Base-by-base conservation (phyloP, 768 basidiomycete species). In the Hemileccinum impolitum region DNA sequence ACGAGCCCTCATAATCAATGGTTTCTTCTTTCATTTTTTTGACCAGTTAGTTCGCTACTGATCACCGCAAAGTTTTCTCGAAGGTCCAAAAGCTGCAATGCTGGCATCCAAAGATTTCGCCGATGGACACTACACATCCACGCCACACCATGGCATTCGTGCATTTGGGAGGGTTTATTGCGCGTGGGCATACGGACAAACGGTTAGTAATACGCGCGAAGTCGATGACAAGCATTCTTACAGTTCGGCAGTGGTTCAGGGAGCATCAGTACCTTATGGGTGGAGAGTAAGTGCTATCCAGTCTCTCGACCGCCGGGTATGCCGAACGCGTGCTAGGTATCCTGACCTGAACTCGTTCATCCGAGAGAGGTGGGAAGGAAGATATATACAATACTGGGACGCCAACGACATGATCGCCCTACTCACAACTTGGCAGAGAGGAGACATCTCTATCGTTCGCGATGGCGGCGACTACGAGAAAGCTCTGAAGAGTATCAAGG, bases 121-220 rank as follows among this genome's bases (percentile, higher is more conserved):
- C 0, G 64, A 70, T 40, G 79, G 80, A 0, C 78, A 80, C 54
- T 84, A 82, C 57, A 76, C 64, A 44, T 62, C 67, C 13, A 60
- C 63, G 7, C 77, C 80, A 1, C 69, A 78, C 44, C 68, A 70
- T 36, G 80, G 79, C 5, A 66, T 82, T 32, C 74, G 80, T 1
- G 81, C 80, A 6, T 81, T 81, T 43, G 79, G 72, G 3, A 70
- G 81, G n/a, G 79, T 71, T 14, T 82, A 81, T 54, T 76, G 76
- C 40, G 77, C 77, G 21, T 82, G 81, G 79, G 79, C 80, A 5
- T 81, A 80, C 48, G 76, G 80, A 1, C 78, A 82, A 60, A 72
- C 80, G 32, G 79, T 79, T 32, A 35, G 74, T 65, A n/a, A n/a
- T n/a, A 26, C 18, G 11, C 17, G 9, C 35, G 36, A 26, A 18